Evolutionary conservation across 2,329 filamentous ascomycete species (phyloP).

Genomic region (Amphichorda felina): DNA sequence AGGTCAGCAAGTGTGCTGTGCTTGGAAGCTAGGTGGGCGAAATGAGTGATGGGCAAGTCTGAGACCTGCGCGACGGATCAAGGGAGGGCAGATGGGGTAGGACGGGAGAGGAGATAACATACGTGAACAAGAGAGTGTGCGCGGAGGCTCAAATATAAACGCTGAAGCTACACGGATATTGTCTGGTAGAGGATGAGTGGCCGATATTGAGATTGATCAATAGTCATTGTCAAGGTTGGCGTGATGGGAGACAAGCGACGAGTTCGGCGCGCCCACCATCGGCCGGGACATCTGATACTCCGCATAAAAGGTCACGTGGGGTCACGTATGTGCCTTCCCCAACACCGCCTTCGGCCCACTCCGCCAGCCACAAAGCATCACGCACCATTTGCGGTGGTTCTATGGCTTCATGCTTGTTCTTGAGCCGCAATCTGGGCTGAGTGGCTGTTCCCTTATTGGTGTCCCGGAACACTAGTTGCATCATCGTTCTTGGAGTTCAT

Average conservation of each 20-base stretch:
- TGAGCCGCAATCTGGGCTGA: too few relatives aligned
- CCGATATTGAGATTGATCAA: slow-evolving; percentile 16
- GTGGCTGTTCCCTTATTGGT: too few relatives aligned
- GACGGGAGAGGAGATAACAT: background rate
- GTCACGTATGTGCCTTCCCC: too few relatives aligned
- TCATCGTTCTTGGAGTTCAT: too few relatives aligned
- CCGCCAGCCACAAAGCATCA: too few relatives aligned
- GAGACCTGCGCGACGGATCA: background rate
- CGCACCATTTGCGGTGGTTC: too few relatives aligned
- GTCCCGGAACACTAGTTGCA: too few relatives aligned
- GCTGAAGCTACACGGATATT: slow-evolving; percentile 25
- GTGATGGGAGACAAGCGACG: background rate
- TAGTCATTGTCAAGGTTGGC: background rate
- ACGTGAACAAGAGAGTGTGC: background rate
- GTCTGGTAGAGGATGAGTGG: slow-evolving; percentile 18
- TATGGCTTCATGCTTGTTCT: too few relatives aligned
- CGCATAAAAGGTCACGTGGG: slow-evolving; percentile 2
- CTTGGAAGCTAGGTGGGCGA: background rate
- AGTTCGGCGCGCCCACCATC: slow-evolving; percentile 1
- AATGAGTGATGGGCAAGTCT: background rate
- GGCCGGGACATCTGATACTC: slow-evolving; percentile 2
- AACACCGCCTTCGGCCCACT: too few relatives aligned
- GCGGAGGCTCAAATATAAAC: slow-evolving; percentile 11
- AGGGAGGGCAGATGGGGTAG: background rate
- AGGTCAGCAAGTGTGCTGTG: background rate